Percentiles rank a stretch among this genome's conserved stretches.
These are phyloP conservation scores for Irpex sp. DNA, from an alignment of 1,284 basidiomycete genomes.

Conservation along the genomic window DNA sequence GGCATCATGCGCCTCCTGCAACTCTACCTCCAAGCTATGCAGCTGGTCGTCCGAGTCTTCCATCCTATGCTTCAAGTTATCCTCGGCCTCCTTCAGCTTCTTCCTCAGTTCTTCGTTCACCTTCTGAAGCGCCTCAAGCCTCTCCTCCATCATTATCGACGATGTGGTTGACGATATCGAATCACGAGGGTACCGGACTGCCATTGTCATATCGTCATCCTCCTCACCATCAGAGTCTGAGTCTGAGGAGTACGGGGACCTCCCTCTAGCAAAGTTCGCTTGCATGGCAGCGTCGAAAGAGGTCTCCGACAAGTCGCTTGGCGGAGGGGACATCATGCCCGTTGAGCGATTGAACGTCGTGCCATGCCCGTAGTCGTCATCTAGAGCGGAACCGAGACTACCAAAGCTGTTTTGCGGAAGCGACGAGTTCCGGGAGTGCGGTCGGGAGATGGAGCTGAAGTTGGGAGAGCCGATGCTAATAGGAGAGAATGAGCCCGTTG, in stretches of 20 bases:
- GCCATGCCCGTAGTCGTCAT: constrained; percentile 21
- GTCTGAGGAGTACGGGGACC: constrained; percentile 29
- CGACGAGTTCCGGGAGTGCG: constrained; percentile 56
- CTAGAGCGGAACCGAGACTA: constrained; percentile 22
- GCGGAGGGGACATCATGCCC: constrained; percentile 26
- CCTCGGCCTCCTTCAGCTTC: constrained; percentile 70
- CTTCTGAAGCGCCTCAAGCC: constrained; percentile 63
- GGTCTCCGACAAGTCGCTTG: constrained; percentile 27
- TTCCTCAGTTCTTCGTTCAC: constrained; percentile 68
- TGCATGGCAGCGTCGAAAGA: constrained; percentile 28
- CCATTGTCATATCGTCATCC: constrained; percentile 49
- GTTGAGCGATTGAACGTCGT: background rate
- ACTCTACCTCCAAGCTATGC: constrained; percentile 63
- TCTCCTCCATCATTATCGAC: constrained; percentile 60
- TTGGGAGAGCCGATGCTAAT: constrained; percentile 36
- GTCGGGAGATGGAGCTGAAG: constrained; percentile 39
- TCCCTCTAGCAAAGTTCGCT: constrained; percentile 28
- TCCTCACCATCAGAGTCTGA: constrained; percentile 30
- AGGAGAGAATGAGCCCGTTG: constrained; percentile 23
- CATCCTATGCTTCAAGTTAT: constrained; percentile 57
- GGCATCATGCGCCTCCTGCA: constrained; percentile 74
- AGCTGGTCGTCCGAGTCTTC: constrained; percentile 72
- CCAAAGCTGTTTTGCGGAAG: constrained; percentile 32
- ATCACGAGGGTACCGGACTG: constrained; percentile 54
- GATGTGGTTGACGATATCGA: constrained; percentile 46